Evolutionary conservation across 2,329 filamentous ascomycete genomes (phyloP).

Genomic region (Pseudogymnoascus sp.): DNA sequence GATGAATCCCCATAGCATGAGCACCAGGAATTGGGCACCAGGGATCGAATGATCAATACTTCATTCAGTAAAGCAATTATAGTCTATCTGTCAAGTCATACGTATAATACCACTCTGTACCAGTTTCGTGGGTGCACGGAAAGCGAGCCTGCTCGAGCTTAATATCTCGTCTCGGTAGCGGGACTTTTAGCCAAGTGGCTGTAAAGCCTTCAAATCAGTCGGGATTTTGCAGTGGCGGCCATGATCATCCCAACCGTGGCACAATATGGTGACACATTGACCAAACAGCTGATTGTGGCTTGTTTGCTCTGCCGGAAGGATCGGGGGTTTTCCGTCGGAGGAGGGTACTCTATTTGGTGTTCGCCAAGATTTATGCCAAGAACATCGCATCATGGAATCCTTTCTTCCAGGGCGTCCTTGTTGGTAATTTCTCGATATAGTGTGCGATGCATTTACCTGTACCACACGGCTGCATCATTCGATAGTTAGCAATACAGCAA

Average conservation of each 20-base stretch:
- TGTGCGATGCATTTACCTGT: not conserved
- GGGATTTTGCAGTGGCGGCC: not conserved
- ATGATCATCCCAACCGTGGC: not conserved
- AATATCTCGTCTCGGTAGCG: not conserved
- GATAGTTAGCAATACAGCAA: not conserved
- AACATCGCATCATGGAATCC: not conserved
- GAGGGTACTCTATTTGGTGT: not conserved
- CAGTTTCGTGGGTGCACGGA: not conserved
- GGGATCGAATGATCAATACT: not conserved
- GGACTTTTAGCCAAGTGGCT: not conserved
- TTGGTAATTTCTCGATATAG: conserved; percentile 1
- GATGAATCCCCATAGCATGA: not conserved
- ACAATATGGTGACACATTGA: conserved; percentile 1
- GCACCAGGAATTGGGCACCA: not conserved
- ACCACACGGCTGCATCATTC: not conserved
- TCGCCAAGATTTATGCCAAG: not conserved
- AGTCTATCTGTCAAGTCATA: not conserved
- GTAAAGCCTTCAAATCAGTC: not conserved
- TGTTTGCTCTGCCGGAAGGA: not conserved
- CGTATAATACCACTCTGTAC: not conserved
- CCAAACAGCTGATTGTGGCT: not conserved
- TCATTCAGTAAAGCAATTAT: not conserved
- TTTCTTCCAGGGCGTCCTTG: not conserved
- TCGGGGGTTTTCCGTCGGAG: not conserved
- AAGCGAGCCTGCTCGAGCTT: not conserved